A percentile compares a stretch with the other conserved stretches of the same genome.
Conservation (phyloP, 2,329 filamentous ascomycete species). For the Colletotrichum sp. region DNA sequence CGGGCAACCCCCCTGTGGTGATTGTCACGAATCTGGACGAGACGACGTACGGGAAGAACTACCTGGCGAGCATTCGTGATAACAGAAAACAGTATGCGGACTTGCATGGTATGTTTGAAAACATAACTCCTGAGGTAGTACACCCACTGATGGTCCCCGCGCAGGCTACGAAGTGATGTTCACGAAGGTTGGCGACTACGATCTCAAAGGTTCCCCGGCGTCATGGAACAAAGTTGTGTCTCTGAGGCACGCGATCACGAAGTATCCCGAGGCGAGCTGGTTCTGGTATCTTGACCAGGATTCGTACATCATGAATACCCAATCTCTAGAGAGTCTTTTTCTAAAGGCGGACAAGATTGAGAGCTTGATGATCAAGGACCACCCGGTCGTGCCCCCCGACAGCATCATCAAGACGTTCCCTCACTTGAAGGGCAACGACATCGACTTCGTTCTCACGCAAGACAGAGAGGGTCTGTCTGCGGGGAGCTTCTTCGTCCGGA, state of each 20-base stretch:
- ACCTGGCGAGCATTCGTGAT: conserved; percentile 75
- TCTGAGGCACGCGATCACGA: conserved; percentile 85
- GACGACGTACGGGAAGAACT: conserved; percentile 65
- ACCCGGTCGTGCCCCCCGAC: conserved; percentile 89
- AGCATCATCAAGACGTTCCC: conserved; percentile 95
- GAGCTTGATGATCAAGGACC: conserved; percentile 81
- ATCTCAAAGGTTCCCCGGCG: conserved; percentile 62
- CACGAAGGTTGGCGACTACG: conserved; percentile 77
- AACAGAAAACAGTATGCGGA: conserved; percentile 87
- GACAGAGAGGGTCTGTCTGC: conserved; percentile 80
- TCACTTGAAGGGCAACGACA: conserved; percentile 77
- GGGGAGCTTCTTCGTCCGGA: conserved; percentile 79
- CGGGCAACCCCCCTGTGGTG: conserved; percentile 69
- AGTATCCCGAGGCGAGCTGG: conserved; percentile 77
- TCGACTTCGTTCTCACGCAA: conserved; percentile 85
- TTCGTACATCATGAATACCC: conserved; percentile 86
- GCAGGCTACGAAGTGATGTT: conserved; percentile 88
- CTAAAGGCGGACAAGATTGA: conserved; percentile 73
- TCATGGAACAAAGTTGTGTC: conserved; percentile 85
- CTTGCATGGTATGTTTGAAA: conserved; percentile 74
- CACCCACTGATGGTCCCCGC: conserved; percentile 15
- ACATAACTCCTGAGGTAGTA: background rate
- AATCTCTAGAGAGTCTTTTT: conserved; percentile 72
- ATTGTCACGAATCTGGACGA: conserved; percentile 86
- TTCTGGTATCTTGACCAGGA: conserved; percentile 90